Evolutionary conservation across 345 rosid genomes (phyloP), one percentile per base, ranked within the genome.

Genomic region (Geranium brycei): DNA sequence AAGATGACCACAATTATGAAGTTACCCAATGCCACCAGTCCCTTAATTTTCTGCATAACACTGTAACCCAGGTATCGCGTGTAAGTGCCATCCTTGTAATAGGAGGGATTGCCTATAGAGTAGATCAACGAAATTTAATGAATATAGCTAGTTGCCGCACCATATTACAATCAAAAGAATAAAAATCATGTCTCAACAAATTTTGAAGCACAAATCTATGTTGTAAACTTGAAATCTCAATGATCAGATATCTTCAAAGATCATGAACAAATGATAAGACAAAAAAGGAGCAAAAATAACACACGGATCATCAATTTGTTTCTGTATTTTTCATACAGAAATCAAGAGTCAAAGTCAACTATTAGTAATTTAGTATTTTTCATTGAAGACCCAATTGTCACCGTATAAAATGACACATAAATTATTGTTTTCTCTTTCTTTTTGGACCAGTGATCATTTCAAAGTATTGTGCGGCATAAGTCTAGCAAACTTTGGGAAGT

Each of bases 1-100:
- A 60, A 69, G 67, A 75, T 30, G 17, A 57, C 69, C 61, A 62
- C n/a, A 69, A 68, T 41, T 65, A 70, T 68, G 32, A 61, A 73
- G 65, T 81, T 88, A 95, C 99, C 99, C 96, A 88, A 74, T 87
- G 96, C 99, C 99, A 95, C 90, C 97, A 88, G 82, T 95, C 95
- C 81, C 95, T 79, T 75, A 95, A 76, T 78, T 95, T 95, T 84
- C 93, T 83, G 87, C 97, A 88, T 77, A 95, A 77, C 69, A 95
- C 93, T 32, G 99, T 95, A 72, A 95, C 74, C 99, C 99, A 95
- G 65, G 97, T 91, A 79, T 87, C 99, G 18, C 86, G 97, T 57
- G 97, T 95, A 60, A 91, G 97, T 64, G 96, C 91, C 96, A 87
- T 83, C 68, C 99, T 81, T 41, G 95, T 87, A 71, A 87, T 77